Evolutionary conservation across 768 basidiomycete genomes (phyloP), one percentile per base, ranked within the genome.

Genomic region (Suillus discolor): DNA sequence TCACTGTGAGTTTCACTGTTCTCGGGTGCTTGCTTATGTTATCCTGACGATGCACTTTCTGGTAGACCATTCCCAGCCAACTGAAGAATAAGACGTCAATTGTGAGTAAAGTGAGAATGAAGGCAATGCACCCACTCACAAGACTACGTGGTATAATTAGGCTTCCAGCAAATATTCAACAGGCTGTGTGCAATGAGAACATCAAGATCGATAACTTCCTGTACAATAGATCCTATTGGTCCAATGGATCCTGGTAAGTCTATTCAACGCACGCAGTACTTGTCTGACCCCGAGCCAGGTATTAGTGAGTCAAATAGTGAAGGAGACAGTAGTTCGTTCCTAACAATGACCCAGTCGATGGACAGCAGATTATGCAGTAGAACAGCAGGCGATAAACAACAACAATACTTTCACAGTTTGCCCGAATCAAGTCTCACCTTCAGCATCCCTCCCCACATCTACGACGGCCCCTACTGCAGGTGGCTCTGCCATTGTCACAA

Each of bases 51-150:
- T 59, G 66, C 8, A 71, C 39, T 42, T 63, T 51, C 15, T 28
- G 31, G 39, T 57, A 89, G 89, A 78, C 77, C 55, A 88, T 91
- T 57, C 89, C 89, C 7, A 70, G 57, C 0, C 68, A 81, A 45
- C 70, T 93, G 63, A 76, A 81, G 67, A 77, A 82, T 62, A 85
- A 88, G 68, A 81, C 84, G n/a, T n/a, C n/a, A n/a, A n/a, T n/a
- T n/a, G 54, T 67, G 20, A 65, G 62, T 67, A 11, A 44, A 25
- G 20, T 3, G 3, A 13, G n/a, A 34, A n/a, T 36, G 36, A 16
- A 38, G 28, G 38, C 25, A 64, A 36, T 6, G 16, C 28, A 47
- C 44, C 20, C 25, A 63, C 34, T 31, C 23, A 67, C 18, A n/a
- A 31, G 18, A 9, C 25, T 16, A 13, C 16, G 34, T 39, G 54